A percentile compares a stretch with the other conserved stretches of the same genome.
phyloP scores from a whole-genome alignment of 2,329 filamentous ascomycete species.

The Balansia obtecta region DNA sequence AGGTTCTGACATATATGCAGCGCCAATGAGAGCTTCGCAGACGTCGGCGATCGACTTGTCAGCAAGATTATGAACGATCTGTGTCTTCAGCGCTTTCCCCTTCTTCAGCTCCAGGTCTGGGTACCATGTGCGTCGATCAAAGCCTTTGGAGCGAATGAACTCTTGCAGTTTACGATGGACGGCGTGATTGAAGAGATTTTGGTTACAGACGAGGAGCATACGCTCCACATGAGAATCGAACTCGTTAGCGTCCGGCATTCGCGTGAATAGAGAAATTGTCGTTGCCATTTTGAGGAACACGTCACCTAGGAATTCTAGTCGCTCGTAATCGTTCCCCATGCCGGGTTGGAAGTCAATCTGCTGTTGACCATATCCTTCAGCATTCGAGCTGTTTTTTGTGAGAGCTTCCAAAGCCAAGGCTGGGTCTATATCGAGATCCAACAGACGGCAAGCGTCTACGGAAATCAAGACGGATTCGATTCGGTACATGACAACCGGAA shows the following conservation, averaged over 20 bases:
- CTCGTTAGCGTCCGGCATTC: conserved; percentile 66
- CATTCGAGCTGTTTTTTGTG: conserved; percentile 85
- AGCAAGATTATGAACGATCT: conserved; percentile 51
- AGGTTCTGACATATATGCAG: conserved; percentile 47
- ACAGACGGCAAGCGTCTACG: conserved; percentile 55
- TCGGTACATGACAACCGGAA: conserved; percentile 76
- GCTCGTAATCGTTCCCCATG: conserved; percentile 92
- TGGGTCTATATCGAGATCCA: conserved; percentile 53
- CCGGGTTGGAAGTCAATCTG: conserved; percentile 66
- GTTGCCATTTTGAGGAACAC: conserved; percentile 94
- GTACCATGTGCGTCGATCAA: conserved; percentile 81
- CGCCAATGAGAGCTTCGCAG: conserved; percentile 87
- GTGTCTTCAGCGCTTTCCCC: conserved; percentile 48
- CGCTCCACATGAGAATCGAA: conserved; percentile 81
- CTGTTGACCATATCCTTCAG: conserved; percentile 55
- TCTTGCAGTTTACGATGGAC: conserved; percentile 52
- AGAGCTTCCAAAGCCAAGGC: conserved; percentile 73
- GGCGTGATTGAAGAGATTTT: conserved; percentile 73
- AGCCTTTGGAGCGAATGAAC: conserved; percentile 72
- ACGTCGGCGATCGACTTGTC: conserved; percentile 93
- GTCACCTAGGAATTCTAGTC: conserved; percentile 87
- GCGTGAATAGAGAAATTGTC: conserved; percentile 72
- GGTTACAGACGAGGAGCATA: conserved; percentile 85
- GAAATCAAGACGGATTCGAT: conserved; percentile 74
- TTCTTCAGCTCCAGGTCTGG: conserved; percentile 62